These are phyloP conservation scores for Astrocystis sublimbata DNA, from an alignment of 495 filamentous ascomycete species.

Conservation along the genomic window DNA sequence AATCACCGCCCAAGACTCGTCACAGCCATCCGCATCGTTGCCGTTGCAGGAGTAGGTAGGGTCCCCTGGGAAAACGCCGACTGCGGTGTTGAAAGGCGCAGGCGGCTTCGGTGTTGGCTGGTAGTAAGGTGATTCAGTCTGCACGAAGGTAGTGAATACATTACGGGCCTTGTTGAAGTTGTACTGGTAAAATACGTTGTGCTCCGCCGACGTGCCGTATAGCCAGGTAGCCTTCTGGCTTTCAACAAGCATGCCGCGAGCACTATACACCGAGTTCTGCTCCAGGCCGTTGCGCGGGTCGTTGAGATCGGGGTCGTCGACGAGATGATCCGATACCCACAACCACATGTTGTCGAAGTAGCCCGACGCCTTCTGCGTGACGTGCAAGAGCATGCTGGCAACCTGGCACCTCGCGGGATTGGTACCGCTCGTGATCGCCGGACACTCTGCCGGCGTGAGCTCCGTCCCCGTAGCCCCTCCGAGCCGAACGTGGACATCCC, in stretches of 20 bases:
- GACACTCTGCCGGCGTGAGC: conserved; percentile 64
- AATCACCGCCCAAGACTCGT: conserved; percentile 62
- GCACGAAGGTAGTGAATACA: conserved; percentile 64
- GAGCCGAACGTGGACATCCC: conserved; percentile 71
- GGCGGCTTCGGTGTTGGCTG: conserved; percentile 65
- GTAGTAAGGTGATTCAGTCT: conserved; percentile 74
- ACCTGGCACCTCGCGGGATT: conserved; percentile 47
- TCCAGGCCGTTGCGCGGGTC: conserved; percentile 16
- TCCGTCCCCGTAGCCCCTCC: conserved; percentile 68
- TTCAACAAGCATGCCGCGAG: conserved; percentile 57
- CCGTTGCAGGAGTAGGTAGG: conserved; percentile 47
- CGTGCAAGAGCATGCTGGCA: conserved; percentile 64
- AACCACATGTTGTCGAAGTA: conserved; percentile 74
- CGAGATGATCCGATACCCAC: conserved; percentile 67
- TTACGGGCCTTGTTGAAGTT: conserved; percentile 61
- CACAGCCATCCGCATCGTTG: conserved; percentile 51
- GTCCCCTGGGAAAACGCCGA: conserved; percentile 27
- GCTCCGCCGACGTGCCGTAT: conserved; percentile 65
- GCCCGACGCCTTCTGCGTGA: conserved; percentile 57
- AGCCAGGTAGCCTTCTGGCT: conserved; percentile 48
- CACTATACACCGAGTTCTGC: conserved; percentile 61
- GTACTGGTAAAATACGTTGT: conserved; percentile 70
- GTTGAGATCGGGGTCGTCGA: conserved; percentile 28
- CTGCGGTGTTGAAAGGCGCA: conserved; percentile 32
- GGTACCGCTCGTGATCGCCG: conserved; percentile 30